Evolutionary conservation across 2,329 filamentous ascomycete genomes (phyloP).

Genomic region (Fusarium beomiforme): DNA sequence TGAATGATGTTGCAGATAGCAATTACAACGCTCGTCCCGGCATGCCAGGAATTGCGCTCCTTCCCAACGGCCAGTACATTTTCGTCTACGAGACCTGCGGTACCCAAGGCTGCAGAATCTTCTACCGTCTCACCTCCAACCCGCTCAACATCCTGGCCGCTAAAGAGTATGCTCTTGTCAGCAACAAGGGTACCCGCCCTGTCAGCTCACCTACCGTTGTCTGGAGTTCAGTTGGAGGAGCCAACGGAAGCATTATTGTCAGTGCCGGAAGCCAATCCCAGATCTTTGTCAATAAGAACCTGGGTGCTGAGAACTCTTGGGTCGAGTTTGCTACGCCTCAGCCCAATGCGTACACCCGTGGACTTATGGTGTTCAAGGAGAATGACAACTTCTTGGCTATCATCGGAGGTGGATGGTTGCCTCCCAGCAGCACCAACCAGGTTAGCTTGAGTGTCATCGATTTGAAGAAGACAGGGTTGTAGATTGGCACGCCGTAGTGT

Average conservation of each 20-base stretch:
- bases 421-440: conserved; percentile 57
- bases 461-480: conserved; percentile 23
- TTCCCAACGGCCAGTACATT: conserved; percentile 65
- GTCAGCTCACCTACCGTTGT: conserved; percentile 56
- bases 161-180: conserved; percentile 46
- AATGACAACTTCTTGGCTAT: conserved; percentile 52
- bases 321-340: conserved; percentile 48
- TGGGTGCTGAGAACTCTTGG: conserved; percentile 52
- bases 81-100: conserved; percentile 72
- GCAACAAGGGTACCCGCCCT: conserved; percentile 48
- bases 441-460: conserved; percentile 51
- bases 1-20: conserved; percentile 67
- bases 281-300: conserved; percentile 55
- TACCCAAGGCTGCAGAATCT: conserved; percentile 52
- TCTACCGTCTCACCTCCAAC: conserved; percentile 54
- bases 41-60: conserved; percentile 69
- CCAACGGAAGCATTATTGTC: conserved; percentile 57
- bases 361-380: conserved; percentile 49
- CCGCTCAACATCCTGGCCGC: conserved; percentile 50
- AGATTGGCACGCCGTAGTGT: neutral
- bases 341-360: conserved; percentile 50
- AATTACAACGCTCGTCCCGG: conserved; percentile 72
- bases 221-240: conserved; percentile 55
- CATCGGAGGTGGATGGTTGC: conserved; percentile 56
- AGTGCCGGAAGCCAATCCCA: conserved; percentile 51